phyloP scores from a whole-genome alignment of 257 asterid genomes.

The Orobanche coerulescens region DNA sequence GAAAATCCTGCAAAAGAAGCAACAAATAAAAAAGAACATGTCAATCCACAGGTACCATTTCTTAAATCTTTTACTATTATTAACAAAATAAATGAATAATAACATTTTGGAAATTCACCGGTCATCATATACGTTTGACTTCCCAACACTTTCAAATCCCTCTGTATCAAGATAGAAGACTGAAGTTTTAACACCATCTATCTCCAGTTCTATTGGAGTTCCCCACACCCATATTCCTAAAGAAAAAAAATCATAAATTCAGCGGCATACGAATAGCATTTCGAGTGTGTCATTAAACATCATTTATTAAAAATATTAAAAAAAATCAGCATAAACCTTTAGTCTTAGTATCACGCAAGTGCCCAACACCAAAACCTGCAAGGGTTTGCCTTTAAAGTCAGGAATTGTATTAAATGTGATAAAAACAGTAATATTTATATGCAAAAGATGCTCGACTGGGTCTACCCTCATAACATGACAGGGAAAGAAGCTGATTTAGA shows the following conservation, averaged over 20 bases:
- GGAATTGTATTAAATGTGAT: slow-evolving; percentile 7
- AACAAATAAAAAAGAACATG: slow-evolving; percentile 1
- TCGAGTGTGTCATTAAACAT: neutral
- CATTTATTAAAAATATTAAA: slow-evolving; percentile 1
- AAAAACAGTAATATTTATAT: neutral
- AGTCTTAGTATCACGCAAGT: slow-evolving; percentile 97
- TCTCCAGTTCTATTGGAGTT: slow-evolving; percentile 61
- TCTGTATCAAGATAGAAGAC: slow-evolving; percentile 94
- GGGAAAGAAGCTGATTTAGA: slow-evolving; percentile 96
- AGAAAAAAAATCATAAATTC: slow-evolving; percentile 13
- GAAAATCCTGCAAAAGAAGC: slow-evolving; percentile 57
- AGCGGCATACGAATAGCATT: neutral
- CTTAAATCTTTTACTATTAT: neutral
- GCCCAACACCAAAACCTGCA: slow-evolving; percentile 98
- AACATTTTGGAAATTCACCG: slow-evolving; percentile 40
- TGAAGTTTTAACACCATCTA: slow-evolving; percentile 81
- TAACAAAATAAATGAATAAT: neutral
- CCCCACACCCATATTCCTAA: slow-evolving; percentile 99
- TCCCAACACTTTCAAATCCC: slow-evolving; percentile 98
- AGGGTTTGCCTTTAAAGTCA: slow-evolving; percentile 19
- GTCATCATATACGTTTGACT: slow-evolving; percentile 95
- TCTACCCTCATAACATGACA: slow-evolving; percentile 89
- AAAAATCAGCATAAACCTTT: slow-evolving; percentile 48
- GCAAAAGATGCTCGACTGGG: slow-evolving; percentile 18
- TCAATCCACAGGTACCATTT: slow-evolving; percentile 7